Evolutionary conservation across 139 green algal genomes (phyloP).

Genomic region (Chlamydomonas schloesseri): DNA sequence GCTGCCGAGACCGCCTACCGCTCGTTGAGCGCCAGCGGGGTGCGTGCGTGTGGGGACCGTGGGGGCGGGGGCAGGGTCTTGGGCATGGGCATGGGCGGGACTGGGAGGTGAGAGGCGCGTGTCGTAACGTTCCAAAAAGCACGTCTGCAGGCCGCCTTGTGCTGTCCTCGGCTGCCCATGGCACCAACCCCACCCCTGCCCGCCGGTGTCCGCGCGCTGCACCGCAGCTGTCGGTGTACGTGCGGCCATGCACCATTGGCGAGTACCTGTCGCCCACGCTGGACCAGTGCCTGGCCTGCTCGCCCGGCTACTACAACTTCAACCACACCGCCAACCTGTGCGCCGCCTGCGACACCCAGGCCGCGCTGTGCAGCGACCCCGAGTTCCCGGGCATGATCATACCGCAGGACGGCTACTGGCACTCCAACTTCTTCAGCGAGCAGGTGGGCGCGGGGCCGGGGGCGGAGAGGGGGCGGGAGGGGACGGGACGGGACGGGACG

Average conservation of each 20-base stretch:
- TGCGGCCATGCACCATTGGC: conserved; percentile 25
- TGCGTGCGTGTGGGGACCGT: background rate
- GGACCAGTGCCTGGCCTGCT: conserved; percentile 39
- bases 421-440: conserved; percentile 38
- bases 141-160: no score
- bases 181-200: no score
- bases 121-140: no score
- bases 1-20: background rate
- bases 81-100: no score
- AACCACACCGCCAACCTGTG: conserved; percentile 18
- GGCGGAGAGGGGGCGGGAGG: no score
- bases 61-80: no score
- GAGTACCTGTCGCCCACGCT: conserved; percentile 32
- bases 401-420: conserved; percentile 5
- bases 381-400: conserved; percentile 17
- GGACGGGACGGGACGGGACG: no score
- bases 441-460: background rate
- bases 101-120: no score
- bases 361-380: conserved; percentile 14
- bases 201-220: no score
- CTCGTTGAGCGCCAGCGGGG: background rate
- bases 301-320: conserved; percentile 31
- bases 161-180: no score
- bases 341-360: background rate
- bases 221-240: conserved; percentile 19